phyloP scores from a whole-genome alignment of 1,139 yeast species.

The Scheffersomyces stambukii region DNA sequence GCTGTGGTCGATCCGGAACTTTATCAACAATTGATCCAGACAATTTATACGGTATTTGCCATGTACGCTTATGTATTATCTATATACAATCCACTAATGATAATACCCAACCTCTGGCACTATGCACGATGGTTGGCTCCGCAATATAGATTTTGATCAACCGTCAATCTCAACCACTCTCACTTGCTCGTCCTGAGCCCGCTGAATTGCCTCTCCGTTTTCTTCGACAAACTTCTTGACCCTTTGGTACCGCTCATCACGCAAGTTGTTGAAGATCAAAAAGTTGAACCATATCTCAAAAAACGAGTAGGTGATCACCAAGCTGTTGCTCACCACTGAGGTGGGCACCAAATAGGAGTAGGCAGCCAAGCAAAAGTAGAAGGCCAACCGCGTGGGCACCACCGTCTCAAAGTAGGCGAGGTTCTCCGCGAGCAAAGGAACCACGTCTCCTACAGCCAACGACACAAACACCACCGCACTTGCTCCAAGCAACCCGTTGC shows the following conservation, averaged over 20 bases:
- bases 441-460: constrained; percentile 48
- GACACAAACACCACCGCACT: constrained; percentile 42
- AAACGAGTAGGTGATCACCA: constrained; percentile 59
- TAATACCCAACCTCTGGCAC: too few species aligned
- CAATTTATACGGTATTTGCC: too few species aligned
- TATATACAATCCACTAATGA: constrained; percentile 4
- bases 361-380: constrained; percentile 50
- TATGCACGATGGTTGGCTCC: neutral
- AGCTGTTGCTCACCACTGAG: constrained; percentile 52
- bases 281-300: constrained; percentile 71
- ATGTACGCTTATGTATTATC: too few species aligned
- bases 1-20: constrained; percentile 52
- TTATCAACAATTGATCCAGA: constrained; percentile 22
- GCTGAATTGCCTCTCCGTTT: constrained; percentile 28
- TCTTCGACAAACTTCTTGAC: constrained; percentile 35
- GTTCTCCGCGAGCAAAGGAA: constrained; percentile 58
- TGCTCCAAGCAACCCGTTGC: constrained; percentile 51
- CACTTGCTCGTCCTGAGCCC: constrained; percentile 25
- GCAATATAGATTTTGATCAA: constrained; percentile 2
- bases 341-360: constrained; percentile 39
- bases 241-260: constrained; percentile 56
- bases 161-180: constrained; percentile 22
- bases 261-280: constrained; percentile 55
- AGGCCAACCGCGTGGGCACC: constrained; percentile 62
- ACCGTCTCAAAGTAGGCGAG: constrained; percentile 56